Evolutionary conservation across 2,329 filamentous ascomycete species (phyloP).

Genomic region (Talaromyces sp.): DNA sequence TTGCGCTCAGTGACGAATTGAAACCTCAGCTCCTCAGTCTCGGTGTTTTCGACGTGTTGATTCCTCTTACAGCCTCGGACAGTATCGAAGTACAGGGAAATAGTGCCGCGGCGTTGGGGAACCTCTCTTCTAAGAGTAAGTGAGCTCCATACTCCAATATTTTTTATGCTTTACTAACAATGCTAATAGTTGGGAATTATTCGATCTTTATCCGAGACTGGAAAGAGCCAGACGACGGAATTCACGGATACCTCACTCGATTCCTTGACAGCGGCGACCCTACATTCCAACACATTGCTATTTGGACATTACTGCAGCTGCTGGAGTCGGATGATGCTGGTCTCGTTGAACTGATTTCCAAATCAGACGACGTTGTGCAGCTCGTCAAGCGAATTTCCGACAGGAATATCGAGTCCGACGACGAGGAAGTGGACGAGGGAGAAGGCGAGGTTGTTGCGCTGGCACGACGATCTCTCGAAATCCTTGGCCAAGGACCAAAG

Average conservation of each 20-base stretch:
- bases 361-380: conserved; percentile 83
- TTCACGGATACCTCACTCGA: conserved; percentile 88
- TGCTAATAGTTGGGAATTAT: conserved; percentile 78
- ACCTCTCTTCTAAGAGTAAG: conserved; percentile 95
- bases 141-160: too few relatives aligned
- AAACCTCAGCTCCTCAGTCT: conserved; percentile 86
- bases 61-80: conserved; percentile 87
- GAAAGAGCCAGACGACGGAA: conserved; percentile 86
- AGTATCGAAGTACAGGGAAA: conserved; percentile 99
- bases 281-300: conserved; percentile 98
- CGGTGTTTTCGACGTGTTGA: conserved; percentile 93
- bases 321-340: conserved; percentile 91
- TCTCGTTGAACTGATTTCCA: conserved; percentile 81
- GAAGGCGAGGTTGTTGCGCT: conserved; percentile 90
- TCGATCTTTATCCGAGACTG: conserved; percentile 93
- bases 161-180: conserved; percentile 24
- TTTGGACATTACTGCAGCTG: conserved; percentile 93
- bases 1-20: conserved; percentile 91
- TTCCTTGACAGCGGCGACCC: conserved; percentile 93
- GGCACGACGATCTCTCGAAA: conserved; percentile 82
- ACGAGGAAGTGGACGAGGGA: conserved; percentile 81
- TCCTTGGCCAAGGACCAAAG: conserved; percentile 74
- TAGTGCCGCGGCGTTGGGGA: conserved; percentile 90
- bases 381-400: conserved; percentile 91
- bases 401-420: conserved; percentile 79